Evolutionary conservation across 2,329 filamentous ascomycete species (phyloP).

Genomic region (Gyromitra esculenta): DNA sequence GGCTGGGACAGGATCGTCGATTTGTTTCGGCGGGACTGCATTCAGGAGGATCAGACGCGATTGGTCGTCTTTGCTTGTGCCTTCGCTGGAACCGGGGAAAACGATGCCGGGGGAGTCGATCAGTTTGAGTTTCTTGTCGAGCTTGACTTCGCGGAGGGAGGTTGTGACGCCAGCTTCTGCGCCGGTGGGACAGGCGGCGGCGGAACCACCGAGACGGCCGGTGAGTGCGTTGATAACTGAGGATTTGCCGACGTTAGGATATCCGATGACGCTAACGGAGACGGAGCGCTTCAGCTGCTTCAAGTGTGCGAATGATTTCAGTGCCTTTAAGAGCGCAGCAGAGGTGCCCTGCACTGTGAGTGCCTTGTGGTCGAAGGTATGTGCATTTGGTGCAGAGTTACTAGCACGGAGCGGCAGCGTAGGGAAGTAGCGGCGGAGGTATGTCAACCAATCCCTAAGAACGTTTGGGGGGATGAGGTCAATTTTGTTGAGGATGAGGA

Average conservation of each 20-base stretch:
- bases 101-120: conserved; percentile 95
- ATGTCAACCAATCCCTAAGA: conserved; percentile 82
- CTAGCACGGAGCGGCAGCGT: conserved; percentile 89
- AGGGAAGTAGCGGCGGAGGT: conserved; percentile 89
- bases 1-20: conserved; percentile 89
- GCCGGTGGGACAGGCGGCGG: conserved; percentile 81
- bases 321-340: conserved; percentile 82
- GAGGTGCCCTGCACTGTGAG: conserved; percentile 87
- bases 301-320: conserved; percentile 86
- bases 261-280: conserved; percentile 92
- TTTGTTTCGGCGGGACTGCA: conserved; percentile 90
- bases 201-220: conserved; percentile 74
- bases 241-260: conserved; percentile 95
- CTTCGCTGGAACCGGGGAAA: conserved; percentile 72
- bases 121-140: conserved; percentile 91
- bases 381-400: conserved; percentile 81
- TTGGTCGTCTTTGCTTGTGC: conserved; percentile 68
- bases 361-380: conserved; percentile 91
- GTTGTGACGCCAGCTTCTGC: conserved; percentile 94
- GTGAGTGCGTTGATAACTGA: conserved; percentile 95
- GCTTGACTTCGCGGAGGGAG: conserved; percentile 85
- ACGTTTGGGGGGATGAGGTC: conserved; percentile 85
- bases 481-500: conserved; percentile 94
- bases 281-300: conserved; percentile 88
- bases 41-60: conserved; percentile 88